phyloP scores from a whole-genome alignment of 1,284 basidiomycete species.

The Moniliella sp. region DNA sequence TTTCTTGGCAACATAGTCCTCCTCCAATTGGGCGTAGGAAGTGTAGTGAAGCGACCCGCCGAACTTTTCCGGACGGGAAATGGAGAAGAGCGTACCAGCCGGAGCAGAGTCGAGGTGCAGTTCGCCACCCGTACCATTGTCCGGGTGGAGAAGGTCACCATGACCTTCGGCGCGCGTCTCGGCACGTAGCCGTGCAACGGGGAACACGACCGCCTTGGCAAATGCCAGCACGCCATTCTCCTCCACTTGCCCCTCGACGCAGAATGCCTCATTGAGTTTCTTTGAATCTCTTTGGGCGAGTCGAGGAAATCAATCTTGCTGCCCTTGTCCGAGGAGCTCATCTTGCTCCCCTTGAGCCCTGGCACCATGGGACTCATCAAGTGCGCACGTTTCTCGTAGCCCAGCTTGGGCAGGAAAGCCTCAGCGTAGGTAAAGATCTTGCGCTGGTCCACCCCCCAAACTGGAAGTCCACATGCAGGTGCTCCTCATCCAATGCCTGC shows the following conservation, averaged over 20 bases:
- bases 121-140: background rate
- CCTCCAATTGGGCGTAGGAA: slow-evolving; percentile 48
- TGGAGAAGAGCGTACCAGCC: slow-evolving; percentile 55
- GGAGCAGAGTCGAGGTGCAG: slow-evolving; percentile 9
- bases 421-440: slow-evolving; percentile 98
- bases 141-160: background rate
- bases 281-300: slow-evolving; percentile 54
- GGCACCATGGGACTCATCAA: slow-evolving; percentile 98
- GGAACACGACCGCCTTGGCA: slow-evolving; percentile 66
- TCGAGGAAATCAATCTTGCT: slow-evolving; percentile 97
- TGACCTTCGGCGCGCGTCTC: slow-evolving; percentile 5
- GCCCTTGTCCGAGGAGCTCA: slow-evolving; percentile 92
- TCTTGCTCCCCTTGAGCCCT: slow-evolving; percentile 77
- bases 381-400: slow-evolving; percentile 83
- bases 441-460: slow-evolving; percentile 91
- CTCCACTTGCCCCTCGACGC: slow-evolving; percentile 70
- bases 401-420: slow-evolving; percentile 72
- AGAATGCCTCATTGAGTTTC: slow-evolving; percentile 81
- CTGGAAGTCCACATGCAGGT: slow-evolving; percentile 85
- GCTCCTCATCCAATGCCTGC: slow-evolving; percentile 91
- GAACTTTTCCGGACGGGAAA: slow-evolving; percentile 54
- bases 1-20: slow-evolving; percentile 54
- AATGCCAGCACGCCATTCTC: slow-evolving; percentile 84
- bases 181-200: slow-evolving; percentile 41
- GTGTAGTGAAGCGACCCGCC: slow-evolving; percentile 52